These are phyloP conservation scores for Kalaharituber pfeilii DNA, from an alignment of 2,329 filamentous ascomycete species.

Conservation along the genomic window DNA sequence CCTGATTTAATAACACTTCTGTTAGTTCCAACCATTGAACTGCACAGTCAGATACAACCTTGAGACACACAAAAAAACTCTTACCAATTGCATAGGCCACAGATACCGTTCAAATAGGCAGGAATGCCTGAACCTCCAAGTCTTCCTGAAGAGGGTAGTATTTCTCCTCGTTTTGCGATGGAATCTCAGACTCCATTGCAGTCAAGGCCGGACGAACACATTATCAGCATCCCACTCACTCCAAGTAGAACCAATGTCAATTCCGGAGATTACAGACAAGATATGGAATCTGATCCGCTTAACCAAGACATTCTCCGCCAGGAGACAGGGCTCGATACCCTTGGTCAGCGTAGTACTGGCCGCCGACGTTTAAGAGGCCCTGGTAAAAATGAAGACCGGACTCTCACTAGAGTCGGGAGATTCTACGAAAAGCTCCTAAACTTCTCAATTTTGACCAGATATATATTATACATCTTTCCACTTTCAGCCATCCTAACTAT, in stretches of 20 bases:
- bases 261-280: slow-evolving; percentile 2
- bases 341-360: slow-evolving; percentile 1
- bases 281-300: slow-evolving; percentile 5
- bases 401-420: slow-evolving; percentile 47
- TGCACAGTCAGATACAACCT: too few relatives aligned
- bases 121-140: not conserved
- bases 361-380: slow-evolving; percentile 8
- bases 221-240: slow-evolving; percentile 37
- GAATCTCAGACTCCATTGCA: not conserved
- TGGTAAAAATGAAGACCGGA: slow-evolving; percentile 34
- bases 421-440: slow-evolving; percentile 47
- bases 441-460: slow-evolving; percentile 47
- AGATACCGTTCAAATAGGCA: not conserved
- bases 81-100: not conserved
- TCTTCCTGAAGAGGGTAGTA: not conserved
- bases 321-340: slow-evolving; percentile 6
- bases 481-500: slow-evolving; percentile 43
- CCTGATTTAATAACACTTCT: too few relatives aligned
- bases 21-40: too few relatives aligned
- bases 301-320: slow-evolving; percentile 7
- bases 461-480: slow-evolving; percentile 50
- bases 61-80: not conserved
- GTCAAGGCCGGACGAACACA: slow-evolving; percentile 9
- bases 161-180: not conserved
- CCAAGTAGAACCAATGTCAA: slow-evolving; percentile 29